A percentile compares a stretch with the other conserved stretches of the same genome.
phyloP scores from a whole-genome alignment of 805 yeast species.

The Lipomyces kockii region DNA sequence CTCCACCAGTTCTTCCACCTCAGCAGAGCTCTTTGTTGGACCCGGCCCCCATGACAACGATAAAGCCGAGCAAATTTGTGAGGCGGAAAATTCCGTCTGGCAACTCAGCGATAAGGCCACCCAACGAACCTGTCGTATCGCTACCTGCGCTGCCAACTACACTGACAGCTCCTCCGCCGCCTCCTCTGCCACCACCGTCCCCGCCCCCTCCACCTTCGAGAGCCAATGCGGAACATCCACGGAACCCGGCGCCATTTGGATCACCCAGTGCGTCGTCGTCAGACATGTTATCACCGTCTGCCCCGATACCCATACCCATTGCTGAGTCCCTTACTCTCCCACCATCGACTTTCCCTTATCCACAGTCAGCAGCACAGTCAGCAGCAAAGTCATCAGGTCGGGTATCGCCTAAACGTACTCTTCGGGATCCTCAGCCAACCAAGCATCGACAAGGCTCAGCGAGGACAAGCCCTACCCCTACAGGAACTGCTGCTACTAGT shows the following conservation, averaged over 20 bases:
- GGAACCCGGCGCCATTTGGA: neutral
- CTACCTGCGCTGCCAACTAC: neutral
- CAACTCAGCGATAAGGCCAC: neutral
- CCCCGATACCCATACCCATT: neutral
- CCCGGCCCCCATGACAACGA: neutral
- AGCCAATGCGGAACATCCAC: neutral
- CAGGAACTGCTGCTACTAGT: neutral
- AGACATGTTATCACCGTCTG: neutral
- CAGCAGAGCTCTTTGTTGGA: neutral
- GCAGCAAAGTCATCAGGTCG: slow-evolving; percentile 17
- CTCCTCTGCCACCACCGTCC: slow-evolving; percentile 7
- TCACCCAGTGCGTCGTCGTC: slow-evolving; percentile 8
- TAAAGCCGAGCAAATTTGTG: slow-evolving; percentile 7
- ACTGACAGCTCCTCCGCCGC: slow-evolving; percentile 5
- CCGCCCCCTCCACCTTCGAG: neutral
- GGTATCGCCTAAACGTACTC: slow-evolving; percentile 7
- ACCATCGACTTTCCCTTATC: slow-evolving; percentile 34
- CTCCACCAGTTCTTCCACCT: neutral
- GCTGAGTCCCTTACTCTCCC: slow-evolving; percentile 26
- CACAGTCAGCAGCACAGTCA: slow-evolving; percentile 8
- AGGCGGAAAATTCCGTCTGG: neutral
- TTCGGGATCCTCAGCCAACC: neutral
- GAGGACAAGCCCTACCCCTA: neutral
- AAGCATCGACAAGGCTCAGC: slow-evolving; percentile 2
- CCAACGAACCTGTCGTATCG: neutral